These are phyloP conservation scores for Talaromyces verruculosus DNA, from an alignment of 2,329 filamentous ascomycete genomes.

Conservation along the genomic window DNA sequence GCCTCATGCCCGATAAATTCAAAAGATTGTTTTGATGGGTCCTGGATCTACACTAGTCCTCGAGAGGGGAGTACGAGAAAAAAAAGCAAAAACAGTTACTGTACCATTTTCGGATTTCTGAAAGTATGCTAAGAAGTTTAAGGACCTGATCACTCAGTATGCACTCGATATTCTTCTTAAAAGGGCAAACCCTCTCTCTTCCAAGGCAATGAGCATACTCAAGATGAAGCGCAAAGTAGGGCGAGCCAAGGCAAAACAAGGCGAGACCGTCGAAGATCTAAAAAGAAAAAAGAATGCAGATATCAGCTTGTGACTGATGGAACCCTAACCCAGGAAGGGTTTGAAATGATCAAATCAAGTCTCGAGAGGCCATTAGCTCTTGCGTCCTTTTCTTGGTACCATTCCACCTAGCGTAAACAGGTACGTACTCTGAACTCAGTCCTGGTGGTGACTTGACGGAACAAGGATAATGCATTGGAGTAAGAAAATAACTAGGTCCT, in stretches of 20 bases:
- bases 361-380: neutral
- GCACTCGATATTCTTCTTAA: neutral
- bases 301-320: neutral
- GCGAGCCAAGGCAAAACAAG: constrained; percentile 19
- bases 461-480: neutral
- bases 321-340: neutral
- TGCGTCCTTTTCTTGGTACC: neutral
- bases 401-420: neutral
- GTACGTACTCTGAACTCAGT: neutral
- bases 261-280: constrained; percentile 8
- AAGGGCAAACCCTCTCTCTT: neutral
- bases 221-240: constrained; percentile 12
- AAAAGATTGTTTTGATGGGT: constrained; percentile 12
- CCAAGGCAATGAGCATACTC: neutral
- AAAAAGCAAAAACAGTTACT: constrained; percentile 14
- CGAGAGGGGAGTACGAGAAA: neutral
- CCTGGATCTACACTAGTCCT: constrained; percentile 14
- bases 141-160: neutral
- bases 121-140: neutral
- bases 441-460: neutral
- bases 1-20: constrained; percentile 8
- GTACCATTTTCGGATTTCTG: neutral
- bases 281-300: constrained; percentile 6
- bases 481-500: neutral
- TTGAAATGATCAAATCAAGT: neutral